A percentile compares a stretch with the other conserved stretches of the same genome.
Evolutionary conservation across 2,329 filamentous ascomycete species (phyloP).

Genomic region (Ustulina deusta): DNA sequence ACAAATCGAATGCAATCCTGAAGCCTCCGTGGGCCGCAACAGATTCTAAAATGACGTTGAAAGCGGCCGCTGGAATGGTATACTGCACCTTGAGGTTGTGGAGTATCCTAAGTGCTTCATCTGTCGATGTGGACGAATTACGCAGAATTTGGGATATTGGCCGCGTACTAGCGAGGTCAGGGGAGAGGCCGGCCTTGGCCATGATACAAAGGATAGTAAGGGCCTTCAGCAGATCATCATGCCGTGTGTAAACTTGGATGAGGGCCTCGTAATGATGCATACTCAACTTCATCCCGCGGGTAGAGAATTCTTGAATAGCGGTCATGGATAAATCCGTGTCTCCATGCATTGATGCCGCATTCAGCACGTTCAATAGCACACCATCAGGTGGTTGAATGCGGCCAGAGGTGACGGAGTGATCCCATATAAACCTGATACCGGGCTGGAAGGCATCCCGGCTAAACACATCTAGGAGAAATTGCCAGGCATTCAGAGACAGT

Average conservation of each 20-base stretch:
- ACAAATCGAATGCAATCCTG: constrained; percentile 52
- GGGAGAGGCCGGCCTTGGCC: constrained; percentile 69
- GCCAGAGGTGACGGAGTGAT: constrained; percentile 65
- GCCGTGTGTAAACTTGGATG: constrained; percentile 74
- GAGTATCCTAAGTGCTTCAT: constrained; percentile 68
- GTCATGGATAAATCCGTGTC: constrained; percentile 77
- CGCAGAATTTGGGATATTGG: constrained; percentile 70
- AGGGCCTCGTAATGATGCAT: constrained; percentile 84
- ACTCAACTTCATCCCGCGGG: constrained; percentile 68
- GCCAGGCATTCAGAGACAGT: constrained; percentile 61
- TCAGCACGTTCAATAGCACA: constrained; percentile 75
- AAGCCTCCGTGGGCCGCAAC: constrained; percentile 44
- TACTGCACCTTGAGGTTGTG: constrained; percentile 61
- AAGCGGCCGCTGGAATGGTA: constrained; percentile 54
- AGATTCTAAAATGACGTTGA: constrained; percentile 58
- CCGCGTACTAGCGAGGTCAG: constrained; percentile 71
- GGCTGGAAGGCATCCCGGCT: constrained; percentile 72
- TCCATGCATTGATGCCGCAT: constrained; percentile 75
- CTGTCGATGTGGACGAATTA: constrained; percentile 58
- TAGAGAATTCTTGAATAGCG: constrained; percentile 74
- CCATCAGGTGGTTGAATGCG: constrained; percentile 74
- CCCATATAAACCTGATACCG: constrained; percentile 79
- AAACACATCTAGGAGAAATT: constrained; percentile 80
- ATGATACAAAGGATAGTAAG: constrained; percentile 80
- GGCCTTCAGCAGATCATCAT: constrained; percentile 72